Base-by-base conservation (phyloP, 768 basidiomycete genomes). In the Mrakia frigida region DNA sequence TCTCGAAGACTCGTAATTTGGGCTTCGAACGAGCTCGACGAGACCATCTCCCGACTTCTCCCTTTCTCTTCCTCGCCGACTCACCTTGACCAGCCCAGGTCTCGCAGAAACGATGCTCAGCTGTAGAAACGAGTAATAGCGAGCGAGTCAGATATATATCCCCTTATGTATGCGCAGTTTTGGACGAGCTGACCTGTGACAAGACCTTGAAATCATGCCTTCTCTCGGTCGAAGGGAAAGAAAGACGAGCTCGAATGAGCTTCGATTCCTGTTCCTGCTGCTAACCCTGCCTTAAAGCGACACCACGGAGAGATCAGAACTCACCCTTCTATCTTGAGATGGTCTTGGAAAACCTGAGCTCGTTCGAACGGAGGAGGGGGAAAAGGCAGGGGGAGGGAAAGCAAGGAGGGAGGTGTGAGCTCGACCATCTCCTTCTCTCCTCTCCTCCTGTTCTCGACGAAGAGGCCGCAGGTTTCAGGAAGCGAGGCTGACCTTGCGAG, bases 321-420 rank as follows among this genome's bases (percentile, higher is more conserved):
- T 67, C 16, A 70, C 74, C 74, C 67, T 50, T 70, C 31, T 6
- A 56, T 43, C 7, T 21, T 6, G 6, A 75, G 74, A 61, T 75
- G 74, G 7, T 75, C 50, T 53, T 61, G 52, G 33, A 75, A 75
- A n/a, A 75, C 69, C 74, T 75, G 60, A 41, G 31, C 59, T 61
- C n/a, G 60, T n/a, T 28, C 23, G 23, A n/a, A 2, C 25, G 18
- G 2, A 61, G 16, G n/a, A 11, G 39, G 1, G 21, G 6, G 39
- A 39, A 3, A 4, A 18, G 39, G 21, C 1, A n/a, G 65, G 35
- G 37, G n/a, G n/a, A n/a, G n/a, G n/a, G n/a, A n/a, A 10, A n/a
- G 25, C 18, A 25, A 35, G 65, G 25, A n/a, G 65, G 6, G 35
- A n/a, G 28, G 2, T 33, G 46, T 18, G 28, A 41, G 43, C 39